A percentile compares a stretch with the other conserved stretches of the same genome.
Conservation (phyloP, 768 basidiomycete genomes). For the Lactarius hatsudake region DNA sequence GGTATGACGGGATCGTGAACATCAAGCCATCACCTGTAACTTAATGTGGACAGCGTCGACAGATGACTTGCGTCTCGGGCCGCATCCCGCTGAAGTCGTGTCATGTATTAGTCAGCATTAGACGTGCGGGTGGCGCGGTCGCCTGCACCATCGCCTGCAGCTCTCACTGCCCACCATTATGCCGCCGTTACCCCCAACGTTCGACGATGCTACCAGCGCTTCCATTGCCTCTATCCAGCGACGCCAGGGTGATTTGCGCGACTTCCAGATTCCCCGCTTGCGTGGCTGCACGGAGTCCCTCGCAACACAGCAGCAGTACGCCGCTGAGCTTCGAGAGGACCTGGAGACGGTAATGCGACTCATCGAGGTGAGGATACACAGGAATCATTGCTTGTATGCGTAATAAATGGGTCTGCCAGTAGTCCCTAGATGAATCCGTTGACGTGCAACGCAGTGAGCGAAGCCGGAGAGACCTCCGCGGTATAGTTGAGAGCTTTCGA, state of each 20-base stretch:
- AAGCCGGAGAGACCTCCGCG: constrained; percentile 47
- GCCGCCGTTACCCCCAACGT: constrained; percentile 58
- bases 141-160: no score
- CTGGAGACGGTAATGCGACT: constrained; percentile 57
- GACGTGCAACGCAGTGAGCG: constrained; percentile 68
- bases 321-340: constrained; percentile 75
- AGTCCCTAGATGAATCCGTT: constrained; percentile 67
- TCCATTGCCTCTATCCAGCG: constrained; percentile 54
- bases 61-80: no score
- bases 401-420: constrained; percentile 43
- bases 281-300: constrained; percentile 67
- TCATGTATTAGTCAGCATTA: no score
- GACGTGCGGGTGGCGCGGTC: no score
- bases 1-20: no score
- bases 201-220: constrained; percentile 50
- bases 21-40: no score
- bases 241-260: constrained; percentile 57
- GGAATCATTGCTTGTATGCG: background rate
- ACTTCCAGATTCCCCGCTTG: constrained; percentile 76
- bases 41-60: no score
- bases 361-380: constrained; percentile 53
- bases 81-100: no score
- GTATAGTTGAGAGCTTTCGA: constrained; percentile 49
- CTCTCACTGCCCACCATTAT: constrained; percentile 36
- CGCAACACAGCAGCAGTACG: constrained; percentile 65